Evolutionary conservation across 2,329 filamentous ascomycete species (phyloP), one percentile per base, ranked within the genome.

Genomic region (Cyphellophora europaea): DNA sequence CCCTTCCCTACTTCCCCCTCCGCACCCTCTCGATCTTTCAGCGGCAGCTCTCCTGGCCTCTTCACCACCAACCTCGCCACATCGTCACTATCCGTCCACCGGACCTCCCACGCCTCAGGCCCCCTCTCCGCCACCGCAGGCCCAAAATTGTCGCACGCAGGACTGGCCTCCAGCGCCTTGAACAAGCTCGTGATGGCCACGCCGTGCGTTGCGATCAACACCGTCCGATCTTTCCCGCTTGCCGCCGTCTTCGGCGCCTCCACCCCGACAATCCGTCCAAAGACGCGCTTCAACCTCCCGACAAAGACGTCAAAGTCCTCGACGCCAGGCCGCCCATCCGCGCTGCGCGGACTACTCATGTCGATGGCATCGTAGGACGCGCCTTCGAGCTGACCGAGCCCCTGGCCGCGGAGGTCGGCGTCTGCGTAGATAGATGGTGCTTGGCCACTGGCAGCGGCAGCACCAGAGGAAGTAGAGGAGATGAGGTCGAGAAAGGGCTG

Each of bases 31-130:
- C n/a, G n/a, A n/a, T n/a, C n/a, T n/a, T n/a, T n/a, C 19, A 41
- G 25, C 8, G 41, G 41, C 12, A 43, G 28, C 14, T 38, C 23
- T 21, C 28, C 23, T 6, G 38, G 38, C 18, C 33, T 15, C 11
- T 32, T 12, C 14, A 43, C 36, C 5, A 41, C 30, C 13, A 43
- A 14, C 18, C 35, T 29, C 2, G 38, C 41, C 4, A 43, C 33
- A 30, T 43, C 41, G 19, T 43, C 41, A 12, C 38, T 41, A 30
- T 43, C 41, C 6, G 41, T 41, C 38, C 41, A 43, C 18, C 41
- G 28, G 8, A 43, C 41, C 30, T 43, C 38, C 17, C 30, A 43
- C 15, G 41, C 41, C 11, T 43, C 12, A 4, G 41, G 41, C 3
- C 41, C 38, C 32, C 41, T 32, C 15, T 21, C 29, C 5, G 41